Evolutionary conservation across 225 moss, liverwort and hornwort genomes (phyloP), one percentile per base, ranked within the genome.

Genomic region (Thuidium tamariscinum): DNA sequence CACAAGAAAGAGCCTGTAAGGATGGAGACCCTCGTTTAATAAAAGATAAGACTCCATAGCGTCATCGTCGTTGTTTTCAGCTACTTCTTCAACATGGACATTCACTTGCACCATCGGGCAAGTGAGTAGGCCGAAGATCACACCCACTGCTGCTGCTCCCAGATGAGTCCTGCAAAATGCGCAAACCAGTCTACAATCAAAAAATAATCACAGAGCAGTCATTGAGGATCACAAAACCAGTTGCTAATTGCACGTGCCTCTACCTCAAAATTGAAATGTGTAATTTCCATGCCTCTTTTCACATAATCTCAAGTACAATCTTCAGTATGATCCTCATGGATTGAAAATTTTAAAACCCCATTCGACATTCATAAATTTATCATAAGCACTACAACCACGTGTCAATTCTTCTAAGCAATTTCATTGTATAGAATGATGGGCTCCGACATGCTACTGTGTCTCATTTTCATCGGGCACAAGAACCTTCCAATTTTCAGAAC

Each of bases 41-140:
- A 96, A 78, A 62, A 97, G 89, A 65, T 93, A 97, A 1, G 97
- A 95, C 39, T 95, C 94, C 88, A 93, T 93, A 37, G 92, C 90
- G 32, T 96, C 97, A 10, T 96, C 93, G 62, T 93, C 93, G 65
- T 91, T 89, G 80, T 91, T 87, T 20, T 96, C 93, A 44, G 88
- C 86, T 77, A 93, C 93, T 68, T 96, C 97, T 91, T 97, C 95
- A 48, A 97, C 89, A 49, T 91, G 89, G 72, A 97, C 90, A 65
- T 97, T 97, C 85, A 95, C 88, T 89, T 95, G 96, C 95, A 97
- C 95, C 66, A 92, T 91, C n/a, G 97, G 97, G 87, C 97, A 95
- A 36, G 96, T 93, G 80, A 97, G 89, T 25, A 96, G 83, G 22
- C 96, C 97, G 57, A 96, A 97, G 74, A 95, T 55, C 64, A 91